phyloP scores from a whole-genome alignment of 352 stramenopile species.

The Phytophthora quininea region DNA sequence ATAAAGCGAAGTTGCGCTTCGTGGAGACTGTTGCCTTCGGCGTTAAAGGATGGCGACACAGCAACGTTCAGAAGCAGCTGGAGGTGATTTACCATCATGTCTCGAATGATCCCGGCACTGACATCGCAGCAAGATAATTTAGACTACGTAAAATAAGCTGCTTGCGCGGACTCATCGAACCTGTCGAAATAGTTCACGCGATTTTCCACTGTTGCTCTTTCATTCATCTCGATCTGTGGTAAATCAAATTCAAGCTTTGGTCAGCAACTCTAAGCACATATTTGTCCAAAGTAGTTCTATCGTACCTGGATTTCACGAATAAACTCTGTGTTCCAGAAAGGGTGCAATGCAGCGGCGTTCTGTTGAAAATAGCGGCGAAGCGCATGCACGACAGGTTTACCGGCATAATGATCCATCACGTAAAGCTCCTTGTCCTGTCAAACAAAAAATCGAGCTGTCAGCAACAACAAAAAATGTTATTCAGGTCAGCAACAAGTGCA shows the following conservation, averaged over 20 bases:
- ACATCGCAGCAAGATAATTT: background rate
- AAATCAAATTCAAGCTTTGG: background rate
- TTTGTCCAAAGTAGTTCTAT: background rate
- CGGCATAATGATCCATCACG: slow-evolving; percentile 90
- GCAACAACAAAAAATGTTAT: background rate
- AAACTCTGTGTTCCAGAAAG: slow-evolving; percentile 36
- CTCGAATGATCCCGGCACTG: slow-evolving; percentile 75
- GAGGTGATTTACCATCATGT: slow-evolving; percentile 86
- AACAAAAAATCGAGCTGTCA: background rate
- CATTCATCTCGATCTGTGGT: slow-evolving; percentile 65
- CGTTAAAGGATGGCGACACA: slow-evolving; percentile 39
- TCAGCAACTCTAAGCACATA: background rate
- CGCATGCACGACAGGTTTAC: slow-evolving; percentile 68
- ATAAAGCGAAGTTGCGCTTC: slow-evolving; percentile 29
- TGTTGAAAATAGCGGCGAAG: slow-evolving; percentile 55
- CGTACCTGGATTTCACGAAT: slow-evolving; percentile 32
- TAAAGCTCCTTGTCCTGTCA: slow-evolving; percentile 70
- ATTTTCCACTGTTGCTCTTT: slow-evolving; percentile 65
- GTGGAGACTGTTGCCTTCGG: slow-evolving; percentile 9
- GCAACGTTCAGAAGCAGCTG: slow-evolving; percentile 59
- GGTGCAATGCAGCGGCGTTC: slow-evolving; percentile 45
- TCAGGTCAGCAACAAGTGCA: slow-evolving; percentile 11
- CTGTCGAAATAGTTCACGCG: slow-evolving; percentile 74
- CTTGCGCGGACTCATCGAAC: slow-evolving; percentile 28
- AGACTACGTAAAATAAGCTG: background rate